Percentiles rank a stretch among this genome's conserved stretches.
Evolutionary conservation across 2,329 filamentous ascomycete species (phyloP).

Genomic region (Aspergillus amoenus): DNA sequence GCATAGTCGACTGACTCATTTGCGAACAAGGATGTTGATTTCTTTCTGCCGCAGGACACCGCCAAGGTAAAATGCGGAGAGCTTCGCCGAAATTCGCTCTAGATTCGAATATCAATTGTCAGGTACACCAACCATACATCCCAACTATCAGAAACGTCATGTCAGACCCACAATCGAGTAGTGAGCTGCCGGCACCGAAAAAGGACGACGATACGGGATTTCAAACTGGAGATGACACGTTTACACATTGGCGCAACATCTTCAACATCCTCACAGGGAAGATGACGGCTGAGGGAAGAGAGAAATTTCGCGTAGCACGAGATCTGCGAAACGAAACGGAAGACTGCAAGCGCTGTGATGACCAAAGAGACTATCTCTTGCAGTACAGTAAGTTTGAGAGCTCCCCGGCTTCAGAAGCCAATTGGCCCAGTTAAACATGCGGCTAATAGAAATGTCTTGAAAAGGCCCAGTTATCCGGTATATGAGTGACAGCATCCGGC

Average conservation of each 20-base stretch:
- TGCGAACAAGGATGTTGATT: constrained; percentile 8
- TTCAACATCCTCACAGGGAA: constrained; percentile 77
- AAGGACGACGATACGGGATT: constrained; percentile 36
- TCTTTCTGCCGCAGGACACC: constrained; percentile 32
- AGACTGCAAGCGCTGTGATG: constrained; percentile 80
- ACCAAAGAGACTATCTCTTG: constrained; percentile 79
- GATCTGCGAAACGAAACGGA: constrained; percentile 72
- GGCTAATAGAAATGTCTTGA: constrained; percentile 6
- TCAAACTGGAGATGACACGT: constrained; percentile 41
- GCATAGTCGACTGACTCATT: constrained; percentile 1
- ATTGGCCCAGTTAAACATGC: neutral
- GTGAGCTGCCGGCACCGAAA: constrained; percentile 19
- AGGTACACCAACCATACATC: neutral
- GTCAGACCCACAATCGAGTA: constrained; percentile 28
- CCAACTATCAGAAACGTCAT: constrained; percentile 20
- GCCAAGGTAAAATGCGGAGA: constrained; percentile 28
- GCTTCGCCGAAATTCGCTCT: constrained; percentile 16
- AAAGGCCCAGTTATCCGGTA: constrained; percentile 77
- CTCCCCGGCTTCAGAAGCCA: neutral
- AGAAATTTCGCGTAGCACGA: constrained; percentile 74
- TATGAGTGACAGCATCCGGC: constrained; percentile 75
- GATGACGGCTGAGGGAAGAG: constrained; percentile 66
- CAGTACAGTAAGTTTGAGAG: constrained; percentile 57
- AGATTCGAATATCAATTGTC: constrained; percentile 5
- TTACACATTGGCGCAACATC: constrained; percentile 72